These are phyloP conservation scores for Lipomyces lipofer DNA, from an alignment of 805 yeast genomes.

Conservation along the genomic window DNA sequence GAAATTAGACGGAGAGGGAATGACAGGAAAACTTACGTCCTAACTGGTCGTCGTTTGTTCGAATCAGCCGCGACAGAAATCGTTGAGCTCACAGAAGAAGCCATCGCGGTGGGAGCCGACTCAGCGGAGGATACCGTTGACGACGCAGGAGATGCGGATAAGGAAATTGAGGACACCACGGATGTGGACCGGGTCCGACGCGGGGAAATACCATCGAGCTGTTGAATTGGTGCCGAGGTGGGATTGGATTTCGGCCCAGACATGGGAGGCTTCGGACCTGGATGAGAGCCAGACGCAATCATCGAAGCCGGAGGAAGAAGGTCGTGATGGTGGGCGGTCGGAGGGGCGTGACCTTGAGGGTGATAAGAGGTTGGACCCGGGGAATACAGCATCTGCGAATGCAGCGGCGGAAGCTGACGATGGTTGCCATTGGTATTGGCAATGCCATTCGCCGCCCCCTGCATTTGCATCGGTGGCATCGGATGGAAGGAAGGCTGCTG, in stretches of 20 bases:
- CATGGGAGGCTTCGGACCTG: neutral
- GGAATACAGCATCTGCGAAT: constrained; percentile 6
- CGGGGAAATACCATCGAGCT: neutral
- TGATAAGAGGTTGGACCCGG: constrained; percentile 2
- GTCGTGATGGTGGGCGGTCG: constrained; percentile 7
- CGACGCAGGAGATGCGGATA: constrained; percentile 8
- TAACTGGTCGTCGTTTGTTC: constrained; percentile 18
- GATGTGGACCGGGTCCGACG: constrained; percentile 2
- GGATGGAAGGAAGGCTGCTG: constrained; percentile 9
- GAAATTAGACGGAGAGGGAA: neutral
- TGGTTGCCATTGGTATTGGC: too few relatives aligned
- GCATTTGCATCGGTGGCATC: constrained; percentile 1
- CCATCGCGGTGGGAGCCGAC: neutral
- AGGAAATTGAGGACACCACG: neutral
- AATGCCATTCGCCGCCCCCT: neutral
- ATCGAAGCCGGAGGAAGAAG: constrained; percentile 7
- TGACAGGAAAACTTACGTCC: constrained; percentile 15
- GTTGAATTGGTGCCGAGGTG: neutral
- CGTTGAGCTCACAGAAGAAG: neutral
- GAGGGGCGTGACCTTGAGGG: constrained; percentile 2
- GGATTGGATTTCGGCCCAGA: constrained; percentile 4
- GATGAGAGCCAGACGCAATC: constrained; percentile 7
- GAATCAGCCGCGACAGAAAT: constrained; percentile 1
- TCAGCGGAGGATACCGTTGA: constrained; percentile 5
- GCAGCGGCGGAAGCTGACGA: constrained; percentile 17